phyloP scores from a whole-genome alignment of 2,329 filamentous ascomycete species.

The Ophidiomyces ophidiicola region DNA sequence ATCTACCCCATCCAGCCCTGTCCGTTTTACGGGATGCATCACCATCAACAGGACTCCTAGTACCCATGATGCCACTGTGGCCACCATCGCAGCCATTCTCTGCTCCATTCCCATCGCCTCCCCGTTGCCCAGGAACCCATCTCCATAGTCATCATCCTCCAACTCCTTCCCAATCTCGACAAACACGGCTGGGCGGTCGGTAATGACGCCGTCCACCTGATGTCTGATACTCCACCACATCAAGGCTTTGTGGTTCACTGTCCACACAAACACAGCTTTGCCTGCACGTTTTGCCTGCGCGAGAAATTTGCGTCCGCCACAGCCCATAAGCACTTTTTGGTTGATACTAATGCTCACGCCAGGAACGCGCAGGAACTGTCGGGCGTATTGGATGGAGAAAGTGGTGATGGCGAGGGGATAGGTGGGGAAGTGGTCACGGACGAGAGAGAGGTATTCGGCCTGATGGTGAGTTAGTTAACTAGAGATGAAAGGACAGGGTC shows the following conservation, averaged over 20 bases:
- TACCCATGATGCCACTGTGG: conserved; percentile 3
- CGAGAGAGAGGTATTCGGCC: conserved; percentile 56
- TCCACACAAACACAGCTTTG: conserved; percentile 66
- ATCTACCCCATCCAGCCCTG: background rate
- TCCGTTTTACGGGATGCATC: conserved; percentile 5
- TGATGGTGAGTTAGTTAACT: conserved; percentile 22
- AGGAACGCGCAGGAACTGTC: conserved; percentile 55
- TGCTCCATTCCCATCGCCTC: conserved; percentile 1
- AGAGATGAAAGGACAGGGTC: background rate
- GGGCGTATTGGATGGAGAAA: conserved; percentile 46
- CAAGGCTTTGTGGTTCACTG: conserved; percentile 62
- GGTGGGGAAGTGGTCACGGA: conserved; percentile 40
- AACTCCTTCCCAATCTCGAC: conserved; percentile 5
- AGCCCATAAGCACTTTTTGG: conserved; percentile 55
- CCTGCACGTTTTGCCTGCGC: conserved; percentile 44
- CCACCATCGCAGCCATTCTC: conserved; percentile 3
- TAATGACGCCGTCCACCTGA: conserved; percentile 66
- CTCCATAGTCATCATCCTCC: conserved; percentile 9
- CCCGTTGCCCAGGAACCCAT: conserved; percentile 1
- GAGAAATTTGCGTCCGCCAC: conserved; percentile 55
- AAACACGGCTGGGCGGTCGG: conserved; percentile 54
- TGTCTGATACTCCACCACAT: conserved; percentile 70
- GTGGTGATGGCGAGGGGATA: conserved; percentile 33
- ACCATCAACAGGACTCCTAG: conserved; percentile 2
- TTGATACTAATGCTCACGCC: conserved; percentile 69